Evolutionary conservation across 371 early-diverging fungal genomes (phyloP).

Genomic region (Capillidium rhysosporum): DNA sequence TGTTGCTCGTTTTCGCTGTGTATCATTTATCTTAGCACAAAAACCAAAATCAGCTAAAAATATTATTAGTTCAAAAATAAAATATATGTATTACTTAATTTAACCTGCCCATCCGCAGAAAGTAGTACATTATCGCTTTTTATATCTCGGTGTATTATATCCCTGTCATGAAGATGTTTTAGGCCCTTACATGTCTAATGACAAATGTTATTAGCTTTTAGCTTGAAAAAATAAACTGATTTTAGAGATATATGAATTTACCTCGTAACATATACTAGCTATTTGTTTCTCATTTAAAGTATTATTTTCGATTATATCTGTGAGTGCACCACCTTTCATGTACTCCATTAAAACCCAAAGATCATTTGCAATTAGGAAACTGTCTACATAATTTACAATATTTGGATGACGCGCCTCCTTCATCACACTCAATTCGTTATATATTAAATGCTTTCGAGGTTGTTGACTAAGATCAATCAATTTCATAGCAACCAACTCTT

Average conservation of each 20-base stretch:
- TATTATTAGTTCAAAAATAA: neutral
- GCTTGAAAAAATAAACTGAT: neutral
- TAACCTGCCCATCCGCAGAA: conserved; percentile 70
- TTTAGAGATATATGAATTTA: conserved; percentile 14
- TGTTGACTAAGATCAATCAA: conserved; percentile 88
- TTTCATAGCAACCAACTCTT: conserved; percentile 81
- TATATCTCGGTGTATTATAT: conserved; percentile 94
- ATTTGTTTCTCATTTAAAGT: conserved; percentile 81
- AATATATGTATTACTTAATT: conserved; percentile 43
- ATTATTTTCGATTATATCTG: conserved; percentile 89
- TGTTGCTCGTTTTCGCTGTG: conserved; percentile 74
- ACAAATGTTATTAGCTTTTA: neutral
- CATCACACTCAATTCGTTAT: conserved; percentile 92
- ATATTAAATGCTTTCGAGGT: conserved; percentile 83
- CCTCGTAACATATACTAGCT: conserved; percentile 73
- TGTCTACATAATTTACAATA: conserved; percentile 85
- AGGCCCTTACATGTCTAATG: conserved; percentile 59
- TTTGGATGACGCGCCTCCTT: conserved; percentile 84
- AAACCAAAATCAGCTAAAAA: conserved; percentile 72
- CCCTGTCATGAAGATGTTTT: conserved; percentile 72
- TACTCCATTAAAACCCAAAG: conserved; percentile 98
- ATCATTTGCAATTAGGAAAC: conserved; percentile 62
- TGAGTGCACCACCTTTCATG: conserved; percentile 96
- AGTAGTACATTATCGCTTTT: conserved; percentile 90
- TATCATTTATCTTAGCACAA: conserved; percentile 77